These are phyloP conservation scores for Oryza officinalis DNA, from an alignment of 176 grass and related monocot genomes.

Conservation along the genomic window DNA sequence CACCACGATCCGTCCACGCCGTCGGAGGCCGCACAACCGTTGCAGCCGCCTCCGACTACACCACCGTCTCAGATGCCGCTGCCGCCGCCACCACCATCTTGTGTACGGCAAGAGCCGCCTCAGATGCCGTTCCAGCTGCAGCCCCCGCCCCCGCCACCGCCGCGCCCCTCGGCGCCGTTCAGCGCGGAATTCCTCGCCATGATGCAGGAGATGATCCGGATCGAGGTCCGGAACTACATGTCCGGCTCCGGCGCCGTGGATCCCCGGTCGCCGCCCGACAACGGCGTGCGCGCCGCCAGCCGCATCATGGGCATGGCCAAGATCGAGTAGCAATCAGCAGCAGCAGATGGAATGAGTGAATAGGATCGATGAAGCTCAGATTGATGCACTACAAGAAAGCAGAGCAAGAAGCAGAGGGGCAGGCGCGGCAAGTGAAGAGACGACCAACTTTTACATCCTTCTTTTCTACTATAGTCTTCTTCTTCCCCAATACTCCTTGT, in stretches of 20 bases:
- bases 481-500: slow-evolving; percentile 14
- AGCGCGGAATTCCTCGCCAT: slow-evolving; percentile 58
- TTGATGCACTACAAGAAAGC: background rate
- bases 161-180: slow-evolving; percentile 30
- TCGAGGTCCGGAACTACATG: slow-evolving; percentile 90
- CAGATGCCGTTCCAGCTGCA: slow-evolving; percentile 35
- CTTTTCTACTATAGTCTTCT: slow-evolving; percentile 13
- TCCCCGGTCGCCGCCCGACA: slow-evolving; percentile 7
- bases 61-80: background rate
- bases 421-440: background rate
- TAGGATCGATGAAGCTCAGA: background rate
- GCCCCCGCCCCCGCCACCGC: background rate
- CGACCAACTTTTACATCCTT: slow-evolving; percentile 28
- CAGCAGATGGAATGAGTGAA: background rate
- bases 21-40: background rate
- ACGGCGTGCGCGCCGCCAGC: slow-evolving; percentile 48
- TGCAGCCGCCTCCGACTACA: too few species aligned
- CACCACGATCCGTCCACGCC: background rate
- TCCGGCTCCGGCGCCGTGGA: slow-evolving; percentile 45
- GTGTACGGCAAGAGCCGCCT: slow-evolving; percentile 4
- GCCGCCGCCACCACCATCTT: background rate
- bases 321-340: slow-evolving; percentile 43
- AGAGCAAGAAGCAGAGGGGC: background rate
- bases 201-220: slow-evolving; percentile 96
- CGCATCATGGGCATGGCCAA: slow-evolving; percentile 72